Evolutionary conservation across 140 eudicot species (phyloP), one percentile per base, ranked within the genome.

Genomic region (Oenanthe javanica): DNA sequence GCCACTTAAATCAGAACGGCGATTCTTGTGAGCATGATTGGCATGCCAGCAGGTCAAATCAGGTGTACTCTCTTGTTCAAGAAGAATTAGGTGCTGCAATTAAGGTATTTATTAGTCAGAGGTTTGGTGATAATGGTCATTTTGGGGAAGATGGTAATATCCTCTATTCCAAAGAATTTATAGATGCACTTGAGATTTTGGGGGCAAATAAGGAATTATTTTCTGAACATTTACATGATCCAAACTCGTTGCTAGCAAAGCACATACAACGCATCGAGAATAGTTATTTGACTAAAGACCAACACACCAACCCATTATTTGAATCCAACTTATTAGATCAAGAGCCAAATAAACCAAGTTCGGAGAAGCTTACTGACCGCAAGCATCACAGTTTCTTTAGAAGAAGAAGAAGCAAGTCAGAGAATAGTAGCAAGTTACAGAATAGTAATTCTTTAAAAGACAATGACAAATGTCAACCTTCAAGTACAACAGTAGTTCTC

Each of bases 351-450:
- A 80, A 63, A 46, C 77, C 81, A 73, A 84, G 82, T 78, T 42
- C 77, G 31, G 92, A 87, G 43, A 88, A 92, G 72, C 75, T 77
- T 16, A 63, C 75, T 50, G 82, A 77, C 21, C 84, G 63, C 63
- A 95, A 88, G 81, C 91, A 87, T 74, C 89, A 83, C 8, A 94
- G 85, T 77, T 89, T 90, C 84, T 94, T 94, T 82, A 78, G 93
- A 81, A 87, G 97, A 67, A 90, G 97, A 67, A 89, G 86, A 81
- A 89, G 88, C 83, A 94, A 92, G 84, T 89, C 94, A 45, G 84
- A 82, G 73, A 96, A 91, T 21, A 85, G 80, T 51, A 81, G 88
- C 83, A 94, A 92, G 84, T 89, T 93, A 45, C 85, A 82, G 73
- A 96, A 91, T 21, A 85, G 80, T 51, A 81, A 76, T 83, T 72